Evolutionary conservation across 202 grass and related monocot genomes (phyloP).

Genomic region (Saccharum hybrid): DNA sequence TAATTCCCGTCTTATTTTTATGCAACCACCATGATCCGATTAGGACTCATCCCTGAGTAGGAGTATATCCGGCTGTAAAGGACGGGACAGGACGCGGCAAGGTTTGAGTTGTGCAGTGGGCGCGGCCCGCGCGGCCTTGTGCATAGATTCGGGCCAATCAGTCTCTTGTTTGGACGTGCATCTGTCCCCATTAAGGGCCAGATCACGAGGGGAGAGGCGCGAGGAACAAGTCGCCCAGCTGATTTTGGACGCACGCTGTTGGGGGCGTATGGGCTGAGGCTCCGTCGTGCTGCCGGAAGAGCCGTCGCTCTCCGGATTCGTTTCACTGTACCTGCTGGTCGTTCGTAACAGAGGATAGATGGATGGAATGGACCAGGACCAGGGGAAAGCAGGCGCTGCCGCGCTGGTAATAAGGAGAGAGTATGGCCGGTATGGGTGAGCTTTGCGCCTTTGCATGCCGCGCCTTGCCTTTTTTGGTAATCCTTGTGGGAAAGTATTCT

Average conservation of each 20-base stretch:
- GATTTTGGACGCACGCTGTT: constrained; percentile 54
- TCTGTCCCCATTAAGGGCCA: constrained; percentile 49
- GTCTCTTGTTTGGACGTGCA: constrained; percentile 62
- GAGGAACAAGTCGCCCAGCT: constrained; percentile 62
- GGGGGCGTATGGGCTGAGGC: constrained; percentile 49
- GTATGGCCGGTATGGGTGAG: not conserved
- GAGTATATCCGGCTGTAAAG: constrained; percentile 41
- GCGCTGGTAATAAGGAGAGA: not conserved
- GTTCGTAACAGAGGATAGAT: constrained; percentile 31
- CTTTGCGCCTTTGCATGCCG: not conserved
- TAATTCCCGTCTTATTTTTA: constrained; percentile 6
- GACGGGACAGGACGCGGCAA: not conserved
- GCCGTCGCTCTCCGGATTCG: constrained; percentile 39
- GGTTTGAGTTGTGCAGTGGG: constrained; percentile 44
- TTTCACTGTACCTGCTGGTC: not conserved
- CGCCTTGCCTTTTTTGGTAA: constrained; percentile 50
- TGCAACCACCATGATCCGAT: constrained; percentile 1
- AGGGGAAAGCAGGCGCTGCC: not conserved
- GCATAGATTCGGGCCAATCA: constrained; percentile 33
- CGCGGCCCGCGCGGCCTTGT: constrained; percentile 7
- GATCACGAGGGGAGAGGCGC: constrained; percentile 62
- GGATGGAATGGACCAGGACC: not conserved
- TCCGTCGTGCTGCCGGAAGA: constrained; percentile 39
- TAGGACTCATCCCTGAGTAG: not conserved
- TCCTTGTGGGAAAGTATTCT: constrained; percentile 3